These are phyloP conservation scores for Botrytis pseudocinerea DNA, from an alignment of 2,329 filamentous ascomycete species.

Conservation along the genomic window DNA sequence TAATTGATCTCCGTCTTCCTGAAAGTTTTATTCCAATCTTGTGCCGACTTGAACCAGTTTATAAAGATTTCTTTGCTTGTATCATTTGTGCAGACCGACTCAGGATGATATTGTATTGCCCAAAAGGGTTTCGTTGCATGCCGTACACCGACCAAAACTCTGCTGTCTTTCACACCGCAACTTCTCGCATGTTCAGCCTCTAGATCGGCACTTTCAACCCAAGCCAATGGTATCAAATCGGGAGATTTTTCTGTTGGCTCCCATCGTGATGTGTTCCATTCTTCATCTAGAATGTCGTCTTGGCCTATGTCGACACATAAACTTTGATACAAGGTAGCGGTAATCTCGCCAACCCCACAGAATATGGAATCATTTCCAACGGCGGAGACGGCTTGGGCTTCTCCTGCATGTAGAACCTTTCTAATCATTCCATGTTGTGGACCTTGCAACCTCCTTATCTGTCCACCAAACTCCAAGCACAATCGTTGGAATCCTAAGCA, in stretches of 20 bases:
- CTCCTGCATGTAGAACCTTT: slow-evolving; percentile 51
- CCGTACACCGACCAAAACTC: slow-evolving; percentile 60
- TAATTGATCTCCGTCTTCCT: slow-evolving; percentile 22
- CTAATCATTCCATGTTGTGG: slow-evolving; percentile 62
- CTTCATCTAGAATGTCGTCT: slow-evolving; percentile 26
- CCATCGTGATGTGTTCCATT: slow-evolving; percentile 37
- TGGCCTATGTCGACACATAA: slow-evolving; percentile 42
- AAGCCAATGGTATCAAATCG: slow-evolving; percentile 41
- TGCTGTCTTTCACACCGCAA: slow-evolving; percentile 36
- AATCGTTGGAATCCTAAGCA: slow-evolving; percentile 72
- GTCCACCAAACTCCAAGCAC: slow-evolving; percentile 58
- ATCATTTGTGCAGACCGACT: slow-evolving; percentile 66
- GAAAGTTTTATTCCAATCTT: slow-evolving; percentile 46
- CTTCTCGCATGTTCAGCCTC: slow-evolving; percentile 31
- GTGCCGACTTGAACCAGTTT: slow-evolving; percentile 62
- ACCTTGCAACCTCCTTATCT: slow-evolving; percentile 56
- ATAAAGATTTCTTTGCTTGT: slow-evolving; percentile 54
- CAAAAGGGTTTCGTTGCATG: slow-evolving; percentile 63
- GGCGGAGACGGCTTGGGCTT: slow-evolving; percentile 18
- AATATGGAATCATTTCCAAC: slow-evolving; percentile 32
- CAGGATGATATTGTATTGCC: slow-evolving; percentile 71
- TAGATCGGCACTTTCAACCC: slow-evolving; percentile 35
- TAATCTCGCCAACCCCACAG: slow-evolving; percentile 36
- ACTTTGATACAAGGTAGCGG: slow-evolving; percentile 47
- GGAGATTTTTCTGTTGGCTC: slow-evolving; percentile 28